These are phyloP conservation scores for Phaseolus coccineus DNA, from an alignment of 331 rosid species.

Conservation along the genomic window DNA sequence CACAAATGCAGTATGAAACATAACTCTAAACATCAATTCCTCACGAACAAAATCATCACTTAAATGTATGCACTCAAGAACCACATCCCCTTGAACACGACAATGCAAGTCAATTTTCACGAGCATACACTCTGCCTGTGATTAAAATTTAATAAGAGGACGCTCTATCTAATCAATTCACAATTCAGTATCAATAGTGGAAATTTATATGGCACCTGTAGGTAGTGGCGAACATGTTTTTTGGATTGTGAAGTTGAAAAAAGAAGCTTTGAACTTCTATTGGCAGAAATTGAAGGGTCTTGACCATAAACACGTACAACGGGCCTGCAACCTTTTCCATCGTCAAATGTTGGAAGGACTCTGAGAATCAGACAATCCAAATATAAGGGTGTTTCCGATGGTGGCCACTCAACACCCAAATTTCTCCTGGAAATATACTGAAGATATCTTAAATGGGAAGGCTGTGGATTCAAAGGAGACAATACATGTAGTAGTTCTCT, in stretches of 20 bases:
- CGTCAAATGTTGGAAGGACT: constrained; percentile 78
- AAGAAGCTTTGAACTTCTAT: constrained; percentile 90
- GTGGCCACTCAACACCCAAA: constrained; percentile 95
- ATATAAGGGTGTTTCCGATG: constrained; percentile 84
- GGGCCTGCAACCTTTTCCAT: constrained; percentile 89
- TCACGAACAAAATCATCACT: constrained; percentile 72
- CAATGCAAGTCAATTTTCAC: constrained; percentile 87
- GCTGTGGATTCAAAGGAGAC: constrained; percentile 89
- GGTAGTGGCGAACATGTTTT: constrained; percentile 69
- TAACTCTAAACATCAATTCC: constrained; percentile 84
- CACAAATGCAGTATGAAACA: constrained; percentile 97
- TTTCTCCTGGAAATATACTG: constrained; percentile 94
- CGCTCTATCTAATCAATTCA: constrained; percentile 42
- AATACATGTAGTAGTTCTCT: constrained; percentile 85
- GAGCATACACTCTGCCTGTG: constrained; percentile 91
- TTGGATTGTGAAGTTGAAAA: constrained; percentile 72
- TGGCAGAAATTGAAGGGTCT: constrained; percentile 80
- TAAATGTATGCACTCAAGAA: constrained; percentile 89
- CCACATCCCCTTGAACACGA: constrained; percentile 97
- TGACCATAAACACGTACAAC: constrained; percentile 81
- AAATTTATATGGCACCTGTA: constrained; percentile 72
- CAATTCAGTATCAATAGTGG: constrained; percentile 44
- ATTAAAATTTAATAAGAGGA: constrained; percentile 56
- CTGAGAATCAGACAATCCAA: constrained; percentile 89
- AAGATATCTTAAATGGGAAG: constrained; percentile 98